Percentiles rank a stretch among this genome's conserved stretches.
phyloP scores from a whole-genome alignment of 1,139 yeast species.

The Candida sanyaensis region DNA sequence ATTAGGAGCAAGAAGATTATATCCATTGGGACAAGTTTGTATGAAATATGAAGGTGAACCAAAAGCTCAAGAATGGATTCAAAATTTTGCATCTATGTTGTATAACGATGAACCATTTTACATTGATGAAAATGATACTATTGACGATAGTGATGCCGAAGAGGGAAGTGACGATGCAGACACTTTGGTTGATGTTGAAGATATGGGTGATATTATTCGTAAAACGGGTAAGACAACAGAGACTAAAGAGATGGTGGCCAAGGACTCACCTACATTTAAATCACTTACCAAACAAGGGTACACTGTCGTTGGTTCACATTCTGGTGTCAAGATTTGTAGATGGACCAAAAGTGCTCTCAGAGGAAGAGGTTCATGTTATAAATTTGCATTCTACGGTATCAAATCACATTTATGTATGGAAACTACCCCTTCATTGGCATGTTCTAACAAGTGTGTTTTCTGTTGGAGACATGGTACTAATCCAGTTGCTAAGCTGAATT shows the following conservation, averaged over 20 bases:
- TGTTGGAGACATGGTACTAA: slow-evolving; percentile 99
- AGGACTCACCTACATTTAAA: slow-evolving; percentile 85
- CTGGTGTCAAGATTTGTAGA: slow-evolving; percentile 93
- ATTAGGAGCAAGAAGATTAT: slow-evolving; percentile 81
- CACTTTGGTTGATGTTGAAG: slow-evolving; percentile 78
- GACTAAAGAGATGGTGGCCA: slow-evolving; percentile 84
- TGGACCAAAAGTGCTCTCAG: slow-evolving; percentile 96
- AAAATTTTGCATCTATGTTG: slow-evolving; percentile 57
- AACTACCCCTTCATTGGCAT: slow-evolving; percentile 89
- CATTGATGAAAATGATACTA: slow-evolving; percentile 40
- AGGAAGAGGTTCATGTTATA: slow-evolving; percentile 94
- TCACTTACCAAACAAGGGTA: slow-evolving; percentile 92
- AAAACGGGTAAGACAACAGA: slow-evolving; percentile 35
- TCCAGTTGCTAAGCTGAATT: slow-evolving; percentile 87
- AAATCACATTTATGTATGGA: slow-evolving; percentile 94
- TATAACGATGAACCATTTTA: slow-evolving; percentile 68
- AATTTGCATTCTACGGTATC: slow-evolving; percentile 89
- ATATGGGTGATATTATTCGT: slow-evolving; percentile 67
- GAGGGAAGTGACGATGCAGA: slow-evolving; percentile 45
- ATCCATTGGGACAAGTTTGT: slow-evolving; percentile 85
- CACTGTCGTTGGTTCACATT: slow-evolving; percentile 89
- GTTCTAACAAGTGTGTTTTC: slow-evolving; percentile 93
- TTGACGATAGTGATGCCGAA: slow-evolving; percentile 44
- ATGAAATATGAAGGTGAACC: slow-evolving; percentile 70
- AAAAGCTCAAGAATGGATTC: slow-evolving; percentile 67